These are phyloP conservation scores for Chaetomium sp. DNA, from an alignment of 2,329 filamentous ascomycete genomes.

Conservation along the genomic window DNA sequence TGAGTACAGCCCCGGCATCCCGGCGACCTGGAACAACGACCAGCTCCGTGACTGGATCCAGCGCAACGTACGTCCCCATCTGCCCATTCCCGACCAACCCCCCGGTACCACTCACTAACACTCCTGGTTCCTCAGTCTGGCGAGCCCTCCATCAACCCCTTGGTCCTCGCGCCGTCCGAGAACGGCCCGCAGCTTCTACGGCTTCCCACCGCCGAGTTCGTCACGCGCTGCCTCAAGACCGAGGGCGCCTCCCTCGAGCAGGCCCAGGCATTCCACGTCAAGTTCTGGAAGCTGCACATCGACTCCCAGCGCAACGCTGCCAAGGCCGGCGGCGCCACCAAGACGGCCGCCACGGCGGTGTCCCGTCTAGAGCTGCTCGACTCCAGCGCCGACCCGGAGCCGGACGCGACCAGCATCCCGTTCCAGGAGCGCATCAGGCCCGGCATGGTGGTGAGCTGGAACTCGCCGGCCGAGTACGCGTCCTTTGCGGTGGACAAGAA, in stretches of 20 bases:
- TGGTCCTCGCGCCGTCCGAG: conserved; percentile 45
- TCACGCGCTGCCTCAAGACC: conserved; percentile 45
- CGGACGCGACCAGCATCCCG: conserved; percentile 33
- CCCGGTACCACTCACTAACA: not conserved
- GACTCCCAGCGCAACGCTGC: conserved; percentile 41
- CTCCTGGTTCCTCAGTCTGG: conserved; percentile 42
- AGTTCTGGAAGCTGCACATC: conserved; percentile 48
- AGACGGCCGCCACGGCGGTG: not conserved
- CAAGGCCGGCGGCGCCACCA: not conserved
- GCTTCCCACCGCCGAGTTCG: conserved; percentile 45
- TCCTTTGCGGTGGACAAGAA: conserved; percentile 25
- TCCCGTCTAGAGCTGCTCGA: conserved; percentile 21
- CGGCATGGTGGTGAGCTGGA: conserved; percentile 47
- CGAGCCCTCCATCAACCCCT: conserved; percentile 40
- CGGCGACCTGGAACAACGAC: conserved; percentile 46
- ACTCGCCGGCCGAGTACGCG: conserved; percentile 24
- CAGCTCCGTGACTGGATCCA: conserved; percentile 46
- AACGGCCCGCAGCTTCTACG: conserved; percentile 47
- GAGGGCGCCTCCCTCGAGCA: conserved; percentile 42
- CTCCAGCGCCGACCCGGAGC: conserved; percentile 40
- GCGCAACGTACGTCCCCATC: conserved; percentile 42
- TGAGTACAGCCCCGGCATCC: conserved; percentile 36
- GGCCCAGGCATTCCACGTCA: conserved; percentile 46
- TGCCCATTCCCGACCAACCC: not conserved
- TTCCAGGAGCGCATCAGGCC: conserved; percentile 47